Conservation (phyloP, 2,329 filamentous ascomycete species). For the Sporothrix phasma region DNA sequence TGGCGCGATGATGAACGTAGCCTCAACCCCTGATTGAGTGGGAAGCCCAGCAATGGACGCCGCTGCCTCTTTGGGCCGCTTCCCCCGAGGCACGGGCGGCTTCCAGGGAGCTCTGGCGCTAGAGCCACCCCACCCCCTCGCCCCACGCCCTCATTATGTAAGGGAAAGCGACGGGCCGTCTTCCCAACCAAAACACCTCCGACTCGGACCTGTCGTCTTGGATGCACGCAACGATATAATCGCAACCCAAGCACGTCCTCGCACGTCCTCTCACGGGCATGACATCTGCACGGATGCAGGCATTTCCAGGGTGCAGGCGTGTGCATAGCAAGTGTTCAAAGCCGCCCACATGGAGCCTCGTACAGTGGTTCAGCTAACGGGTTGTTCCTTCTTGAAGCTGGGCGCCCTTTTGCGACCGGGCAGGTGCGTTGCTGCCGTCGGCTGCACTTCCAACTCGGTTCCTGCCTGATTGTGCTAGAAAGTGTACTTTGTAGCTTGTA, state of each 20-base stretch:
- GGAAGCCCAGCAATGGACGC: not conserved
- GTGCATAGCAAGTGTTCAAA: not conserved
- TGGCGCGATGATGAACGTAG: constrained; percentile 4
- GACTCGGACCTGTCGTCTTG: not conserved
- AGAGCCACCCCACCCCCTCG: not conserved
- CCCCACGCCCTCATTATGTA: constrained; percentile 4
- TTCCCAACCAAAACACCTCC: not conserved
- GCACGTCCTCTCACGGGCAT: too few species aligned
- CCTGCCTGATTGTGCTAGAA: not conserved
- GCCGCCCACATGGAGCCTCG: not conserved
- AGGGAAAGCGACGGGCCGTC: not conserved
- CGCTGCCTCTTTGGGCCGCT: not conserved
- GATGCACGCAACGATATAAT: not conserved
- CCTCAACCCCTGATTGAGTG: constrained; percentile 8
- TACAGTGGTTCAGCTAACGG: not conserved
- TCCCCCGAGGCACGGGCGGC: not conserved
- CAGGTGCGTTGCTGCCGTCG: not conserved
- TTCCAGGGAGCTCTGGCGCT: constrained; percentile 3
- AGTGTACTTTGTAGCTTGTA: not conserved
- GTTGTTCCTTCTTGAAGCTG: constrained; percentile 1
- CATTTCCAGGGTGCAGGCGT: not conserved
- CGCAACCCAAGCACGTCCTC: not conserved
- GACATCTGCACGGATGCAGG: not conserved
- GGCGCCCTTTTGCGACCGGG: not conserved
- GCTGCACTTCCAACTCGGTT: not conserved